These are phyloP conservation scores for Pseudogymnoascus sp. DNA, from an alignment of 2,329 filamentous ascomycete species.

Conservation along the genomic window DNA sequence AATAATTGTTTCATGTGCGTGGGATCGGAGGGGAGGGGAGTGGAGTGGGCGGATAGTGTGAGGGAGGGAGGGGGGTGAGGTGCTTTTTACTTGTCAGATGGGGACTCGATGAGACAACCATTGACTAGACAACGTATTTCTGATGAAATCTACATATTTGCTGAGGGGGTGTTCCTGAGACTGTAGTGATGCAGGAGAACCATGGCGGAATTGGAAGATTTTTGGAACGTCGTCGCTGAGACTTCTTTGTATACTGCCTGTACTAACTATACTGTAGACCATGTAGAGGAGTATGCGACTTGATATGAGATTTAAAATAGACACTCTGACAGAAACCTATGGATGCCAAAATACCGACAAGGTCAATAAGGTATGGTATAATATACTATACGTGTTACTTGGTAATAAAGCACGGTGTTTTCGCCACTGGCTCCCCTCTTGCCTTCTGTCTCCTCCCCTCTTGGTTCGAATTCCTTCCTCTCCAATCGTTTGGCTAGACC, in stretches of 20 bases:
- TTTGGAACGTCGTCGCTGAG: background rate
- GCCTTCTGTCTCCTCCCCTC: background rate
- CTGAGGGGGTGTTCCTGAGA: background rate
- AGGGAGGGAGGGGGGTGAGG: background rate
- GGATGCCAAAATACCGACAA: background rate
- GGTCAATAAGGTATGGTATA: background rate
- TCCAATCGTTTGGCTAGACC: constrained; percentile 3
- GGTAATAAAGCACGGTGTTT: background rate
- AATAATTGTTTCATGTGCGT: constrained; percentile 4
- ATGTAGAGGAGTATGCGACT: too few relatives aligned
- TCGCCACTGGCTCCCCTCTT: background rate
- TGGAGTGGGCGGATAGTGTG: background rate
- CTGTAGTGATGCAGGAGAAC: background rate
- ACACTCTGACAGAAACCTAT: background rate
- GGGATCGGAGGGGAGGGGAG: background rate
- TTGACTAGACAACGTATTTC: background rate
- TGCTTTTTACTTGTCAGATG: constrained; percentile 9
- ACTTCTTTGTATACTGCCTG: background rate
- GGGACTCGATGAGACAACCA: constrained; percentile 12
- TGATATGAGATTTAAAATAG: background rate
- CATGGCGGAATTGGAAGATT: background rate
- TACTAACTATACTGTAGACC: background rate
- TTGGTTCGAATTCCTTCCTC: background rate
- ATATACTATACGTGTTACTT: background rate
- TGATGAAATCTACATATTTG: constrained; percentile 3